Base-by-base conservation (phyloP, 148 eudicot species). In the Heliosperma pusillum region DNA sequence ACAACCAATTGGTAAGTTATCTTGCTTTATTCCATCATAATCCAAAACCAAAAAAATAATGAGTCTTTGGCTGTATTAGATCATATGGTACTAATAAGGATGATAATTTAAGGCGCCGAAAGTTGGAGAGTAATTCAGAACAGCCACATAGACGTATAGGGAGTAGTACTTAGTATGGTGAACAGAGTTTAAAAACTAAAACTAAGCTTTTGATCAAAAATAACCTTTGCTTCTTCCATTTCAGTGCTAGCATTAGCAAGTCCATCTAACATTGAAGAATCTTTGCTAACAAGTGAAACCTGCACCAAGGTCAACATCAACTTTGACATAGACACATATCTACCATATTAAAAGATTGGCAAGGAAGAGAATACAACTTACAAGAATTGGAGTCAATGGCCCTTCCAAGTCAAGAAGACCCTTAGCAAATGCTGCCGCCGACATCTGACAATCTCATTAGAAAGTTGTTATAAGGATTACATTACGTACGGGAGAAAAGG, bases 271-370 rank as follows among this genome's bases (percentile, higher is more conserved):
- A 95, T 95, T 42, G 99, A 95, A 45, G 99, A 92, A 82, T 95
- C 99, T 86, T 92, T 95, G 87, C 99, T 95, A 72, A 95, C 99
- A 59, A 95, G 99, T 70, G 99, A 95, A 80, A 95, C 99, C 99
- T 95, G 80, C 20, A 77, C 73, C 71, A 27, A 19, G 16, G 21
- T 57, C 65, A 61, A 80, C 20, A 62, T 81, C 45, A 78, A 65
- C 67, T 40, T 65, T 71, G 16, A 81, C 56, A 71, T 21, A 24
- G 20, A 68, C 71, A 60, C 55, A 60, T 24, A 30, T 16, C 13
- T 17, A 30, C 47, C 53, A n/a, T 52, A 16, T 22, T 40, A 15
- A 67, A 47, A 60, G 21, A 40, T 15, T 20, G 36, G 29, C 56
- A 33, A 70, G 61, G 60, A 63, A 74, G 36, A 55, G 42, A 70